phyloP scores from a whole-genome alignment of 2,329 filamentous ascomycete species.

The Botrytis elliptica region DNA sequence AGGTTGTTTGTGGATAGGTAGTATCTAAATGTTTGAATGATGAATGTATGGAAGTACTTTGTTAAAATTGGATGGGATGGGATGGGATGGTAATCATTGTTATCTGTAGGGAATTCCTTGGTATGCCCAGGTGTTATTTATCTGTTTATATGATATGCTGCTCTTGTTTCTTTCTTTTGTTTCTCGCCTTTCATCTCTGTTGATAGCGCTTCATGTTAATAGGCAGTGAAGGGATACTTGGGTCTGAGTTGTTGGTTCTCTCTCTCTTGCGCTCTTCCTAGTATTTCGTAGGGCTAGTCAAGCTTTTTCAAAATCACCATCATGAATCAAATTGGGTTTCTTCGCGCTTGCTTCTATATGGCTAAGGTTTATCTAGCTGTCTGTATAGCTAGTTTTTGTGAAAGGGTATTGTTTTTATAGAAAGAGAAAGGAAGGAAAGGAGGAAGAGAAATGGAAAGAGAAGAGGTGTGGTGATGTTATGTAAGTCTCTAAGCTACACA shows the following conservation, averaged over 20 bases:
- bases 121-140: neutral
- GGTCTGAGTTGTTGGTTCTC: neutral
- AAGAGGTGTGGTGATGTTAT: neutral
- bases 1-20: accelerated
- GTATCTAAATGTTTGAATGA: neutral
- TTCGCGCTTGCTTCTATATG: neutral
- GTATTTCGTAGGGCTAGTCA: neutral
- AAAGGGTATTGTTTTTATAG: neutral
- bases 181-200: neutral
- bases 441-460: neutral
- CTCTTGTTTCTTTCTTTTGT: neutral
- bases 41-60: neutral
- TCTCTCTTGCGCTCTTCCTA: neutral
- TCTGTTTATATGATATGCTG: neutral
- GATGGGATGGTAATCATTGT: neutral
- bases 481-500: neutral
- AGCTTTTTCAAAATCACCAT: neutral
- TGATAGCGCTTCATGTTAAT: too few species aligned
- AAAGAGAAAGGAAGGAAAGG: neutral
- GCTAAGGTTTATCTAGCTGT: neutral
- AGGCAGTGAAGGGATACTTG: neutral
- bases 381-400: neutral
- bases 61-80: neutral
- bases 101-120: neutral
- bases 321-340: neutral